Evolutionary conservation across 768 basidiomycete species (phyloP).

Genomic region (Russula emetica): DNA sequence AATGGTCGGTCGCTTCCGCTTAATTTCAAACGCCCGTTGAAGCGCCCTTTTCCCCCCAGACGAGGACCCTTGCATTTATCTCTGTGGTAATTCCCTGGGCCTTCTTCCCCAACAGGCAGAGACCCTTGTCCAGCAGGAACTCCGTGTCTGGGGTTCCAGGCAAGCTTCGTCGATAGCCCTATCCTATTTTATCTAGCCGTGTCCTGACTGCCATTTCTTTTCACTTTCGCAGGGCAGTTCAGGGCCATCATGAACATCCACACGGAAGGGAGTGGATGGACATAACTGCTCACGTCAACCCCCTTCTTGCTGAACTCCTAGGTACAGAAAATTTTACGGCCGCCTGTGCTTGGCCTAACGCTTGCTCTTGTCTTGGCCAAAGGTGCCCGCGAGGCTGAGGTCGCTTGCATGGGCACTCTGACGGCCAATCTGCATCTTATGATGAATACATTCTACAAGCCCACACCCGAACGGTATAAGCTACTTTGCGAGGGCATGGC

Average conservation of each 20-base stretch:
- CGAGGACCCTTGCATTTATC: slow-evolving; percentile 66
- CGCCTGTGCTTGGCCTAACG: neutral
- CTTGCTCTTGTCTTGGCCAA: slow-evolving; percentile 30
- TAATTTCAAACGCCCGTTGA: slow-evolving; percentile 12
- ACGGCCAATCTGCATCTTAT: slow-evolving; percentile 95
- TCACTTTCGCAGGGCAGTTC: slow-evolving; percentile 57
- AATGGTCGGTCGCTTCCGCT: slow-evolving; percentile 22
- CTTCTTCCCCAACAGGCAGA: slow-evolving; percentile 70
- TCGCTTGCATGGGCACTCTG: slow-evolving; percentile 92
- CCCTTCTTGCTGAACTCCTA: slow-evolving; percentile 73
- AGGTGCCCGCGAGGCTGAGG: slow-evolving; percentile 87
- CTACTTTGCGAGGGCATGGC: slow-evolving; percentile 92
- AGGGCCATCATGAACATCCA: slow-evolving; percentile 91
- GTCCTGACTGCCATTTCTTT: slow-evolving; percentile 16
- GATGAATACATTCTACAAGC: slow-evolving; percentile 92
- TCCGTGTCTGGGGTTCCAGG: slow-evolving; percentile 77
- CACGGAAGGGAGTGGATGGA: slow-evolving; percentile 76
- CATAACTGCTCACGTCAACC: slow-evolving; percentile 66
- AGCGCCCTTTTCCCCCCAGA: slow-evolving; percentile 30
- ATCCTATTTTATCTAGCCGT: slow-evolving; percentile 27
- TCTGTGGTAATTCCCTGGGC: slow-evolving; percentile 96
- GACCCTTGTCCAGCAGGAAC: slow-evolving; percentile 72
- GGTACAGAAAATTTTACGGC: slow-evolving; percentile 46
- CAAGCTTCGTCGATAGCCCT: slow-evolving; percentile 33
- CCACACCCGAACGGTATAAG: slow-evolving; percentile 79